Conservation (phyloP, 2,329 filamentous ascomycete genomes). For the Cercospora sojina region DNA sequence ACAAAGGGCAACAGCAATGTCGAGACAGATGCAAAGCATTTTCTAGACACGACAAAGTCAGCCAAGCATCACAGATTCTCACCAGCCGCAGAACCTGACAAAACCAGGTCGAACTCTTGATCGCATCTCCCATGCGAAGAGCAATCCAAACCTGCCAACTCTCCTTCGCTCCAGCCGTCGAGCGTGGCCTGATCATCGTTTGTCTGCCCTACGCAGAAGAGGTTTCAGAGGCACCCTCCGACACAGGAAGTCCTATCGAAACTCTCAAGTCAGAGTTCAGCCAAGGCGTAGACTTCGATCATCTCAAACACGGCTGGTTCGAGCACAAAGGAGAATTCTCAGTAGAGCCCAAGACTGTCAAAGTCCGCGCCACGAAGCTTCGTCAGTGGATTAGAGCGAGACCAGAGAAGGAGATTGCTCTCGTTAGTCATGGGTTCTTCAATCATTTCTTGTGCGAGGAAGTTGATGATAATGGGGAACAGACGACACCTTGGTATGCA, state of each 20-base stretch:
- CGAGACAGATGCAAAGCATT: conserved; percentile 28
- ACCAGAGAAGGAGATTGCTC: conserved; percentile 33
- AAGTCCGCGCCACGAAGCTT: conserved; percentile 30
- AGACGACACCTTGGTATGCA: conserved; percentile 34
- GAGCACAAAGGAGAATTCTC: conserved; percentile 33
- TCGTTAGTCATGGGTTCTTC: conserved; percentile 36
- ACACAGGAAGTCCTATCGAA: conserved; percentile 30
- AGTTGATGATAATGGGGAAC: conserved; percentile 33
- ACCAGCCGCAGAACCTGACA: not conserved
- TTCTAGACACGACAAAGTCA: conserved; percentile 29
- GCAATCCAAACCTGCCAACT: conserved; percentile 33
- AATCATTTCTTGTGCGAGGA: conserved; percentile 34
- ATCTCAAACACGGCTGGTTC: conserved; percentile 32
- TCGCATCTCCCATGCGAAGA: conserved; percentile 34
- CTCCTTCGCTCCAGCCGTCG: conserved; percentile 29
- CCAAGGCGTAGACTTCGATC: conserved; percentile 30
- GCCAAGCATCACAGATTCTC: not conserved
- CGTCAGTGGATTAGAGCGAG: conserved; percentile 30
- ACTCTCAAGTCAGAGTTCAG: conserved; percentile 27
- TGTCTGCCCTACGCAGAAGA: conserved; percentile 35
- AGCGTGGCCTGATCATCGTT: conserved; percentile 30
- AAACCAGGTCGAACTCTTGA: conserved; percentile 32
- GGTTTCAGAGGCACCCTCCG: conserved; percentile 29
- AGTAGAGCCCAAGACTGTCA: conserved; percentile 27
- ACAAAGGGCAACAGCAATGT: conserved; percentile 32